A percentile compares a stretch with the other conserved stretches of the same genome.
These are phyloP conservation scores for Zoysia matrella DNA, from an alignment of 202 grass and related monocot genomes.

Conservation along the genomic window DNA sequence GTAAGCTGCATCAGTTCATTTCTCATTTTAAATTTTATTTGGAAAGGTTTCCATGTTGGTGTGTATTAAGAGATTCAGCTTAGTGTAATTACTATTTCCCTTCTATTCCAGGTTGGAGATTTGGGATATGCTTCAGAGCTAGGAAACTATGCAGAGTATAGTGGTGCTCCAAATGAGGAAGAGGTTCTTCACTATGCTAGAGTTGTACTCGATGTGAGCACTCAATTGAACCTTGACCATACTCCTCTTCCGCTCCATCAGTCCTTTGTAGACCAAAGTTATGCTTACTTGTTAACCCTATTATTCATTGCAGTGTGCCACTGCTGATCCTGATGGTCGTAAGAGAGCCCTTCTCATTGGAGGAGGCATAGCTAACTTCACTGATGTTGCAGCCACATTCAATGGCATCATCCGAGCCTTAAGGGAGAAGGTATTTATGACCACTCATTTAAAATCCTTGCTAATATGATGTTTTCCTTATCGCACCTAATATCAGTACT, in stretches of 20 bases:
- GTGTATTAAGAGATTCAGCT: neutral
- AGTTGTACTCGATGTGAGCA: slow-evolving; percentile 91
- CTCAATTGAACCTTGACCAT: slow-evolving; percentile 5
- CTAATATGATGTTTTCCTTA: slow-evolving; percentile 33
- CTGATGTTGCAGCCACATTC: slow-evolving; percentile 91
- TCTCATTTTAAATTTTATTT: slow-evolving; percentile 13
- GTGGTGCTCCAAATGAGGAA: slow-evolving; percentile 93
- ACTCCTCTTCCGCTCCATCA: slow-evolving; percentile 4
- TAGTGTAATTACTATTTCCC: neutral
- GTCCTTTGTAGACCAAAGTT: neutral
- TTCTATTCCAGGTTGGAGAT: slow-evolving; percentile 69
- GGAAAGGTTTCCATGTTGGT: neutral
- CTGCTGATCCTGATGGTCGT: slow-evolving; percentile 89
- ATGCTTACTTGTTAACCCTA: slow-evolving; percentile 9
- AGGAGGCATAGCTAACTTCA: slow-evolving; percentile 97
- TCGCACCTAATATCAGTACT: slow-evolving; percentile 23
- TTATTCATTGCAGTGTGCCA: slow-evolving; percentile 65
- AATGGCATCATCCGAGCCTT: slow-evolving; percentile 85
- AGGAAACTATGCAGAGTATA: slow-evolving; percentile 98
- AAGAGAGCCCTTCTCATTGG: slow-evolving; percentile 95
- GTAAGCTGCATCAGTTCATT: slow-evolving; percentile 44
- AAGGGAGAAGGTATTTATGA: slow-evolving; percentile 77
- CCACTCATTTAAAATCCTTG: neutral
- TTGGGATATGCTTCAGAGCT: slow-evolving; percentile 35
- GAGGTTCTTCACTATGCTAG: slow-evolving; percentile 96